Base-by-base conservation (phyloP, 768 basidiomycete species). In the Leccinum subgranulosum region DNA sequence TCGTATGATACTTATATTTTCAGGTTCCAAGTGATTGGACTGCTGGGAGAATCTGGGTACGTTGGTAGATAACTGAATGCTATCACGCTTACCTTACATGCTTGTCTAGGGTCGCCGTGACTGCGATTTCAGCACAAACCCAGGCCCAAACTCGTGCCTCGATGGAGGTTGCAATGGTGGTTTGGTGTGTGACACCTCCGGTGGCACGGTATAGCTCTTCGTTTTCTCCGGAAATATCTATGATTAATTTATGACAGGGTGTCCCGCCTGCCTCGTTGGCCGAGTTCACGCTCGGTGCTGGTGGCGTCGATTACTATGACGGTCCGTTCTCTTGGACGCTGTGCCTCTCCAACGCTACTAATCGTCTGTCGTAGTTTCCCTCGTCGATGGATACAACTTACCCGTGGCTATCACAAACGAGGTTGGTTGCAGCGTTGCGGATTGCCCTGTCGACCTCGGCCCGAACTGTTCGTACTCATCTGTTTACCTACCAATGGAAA, bases 101-200 rank as follows among this genome's bases (percentile, higher is more conserved):
- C 0, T 51, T 45, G 15, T 56, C 43, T 53, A 78, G 78, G 77
- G 73, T 49, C 80, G 85, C 27, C 81, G 83, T 23, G 70, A 86
- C 63, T 89, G 88, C 60, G 73, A 87, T 69, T 89, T 89, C 65
- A 74, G 70, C 53, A 73, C 60, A 45, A 77, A 79, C 64, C 77
- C 77, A 31, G 83, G 80, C 21, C 74, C 73, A 4, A 84, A 78
- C 61, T 83, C 84, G 14, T 90, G 87, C 60, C 61, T 83, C 19
- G 77, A 78, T 56, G 88, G 87, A 41, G 85, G 85, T 49, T 89
- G 87, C 66, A 86, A 84, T 56, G 87, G 88, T 14, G 88, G 87
- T 34, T 73, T 90, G 8, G 64, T 75, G 11, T 88, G 88, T 60
- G 81, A 81, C 63, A 39, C 36, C 17, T 9, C 17, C 21, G 43